Conservation (phyloP, 2,329 filamentous ascomycete genomes). For the Xylariaceae sp. region DNA sequence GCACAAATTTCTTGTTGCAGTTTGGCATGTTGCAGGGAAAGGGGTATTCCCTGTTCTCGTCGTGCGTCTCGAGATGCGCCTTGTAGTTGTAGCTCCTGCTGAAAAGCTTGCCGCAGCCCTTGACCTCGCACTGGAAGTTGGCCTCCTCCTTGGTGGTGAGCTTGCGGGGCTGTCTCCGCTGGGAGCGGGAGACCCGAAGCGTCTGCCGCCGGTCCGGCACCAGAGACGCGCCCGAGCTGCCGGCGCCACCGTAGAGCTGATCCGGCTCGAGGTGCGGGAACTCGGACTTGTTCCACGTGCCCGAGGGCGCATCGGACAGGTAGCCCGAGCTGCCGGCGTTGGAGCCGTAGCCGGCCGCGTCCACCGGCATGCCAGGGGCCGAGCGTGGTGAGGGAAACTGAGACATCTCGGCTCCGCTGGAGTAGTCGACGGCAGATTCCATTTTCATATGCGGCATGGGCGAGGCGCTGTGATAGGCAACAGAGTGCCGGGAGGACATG, state of each 20-base stretch:
- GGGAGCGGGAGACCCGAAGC: conserved; percentile 23
- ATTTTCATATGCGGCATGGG: conserved; percentile 32
- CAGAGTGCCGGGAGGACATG: conserved; percentile 22
- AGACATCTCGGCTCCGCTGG: conserved; percentile 27
- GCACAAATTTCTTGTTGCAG: conserved; percentile 70
- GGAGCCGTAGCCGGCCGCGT: conserved; percentile 19
- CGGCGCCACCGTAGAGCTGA: conserved; percentile 23
- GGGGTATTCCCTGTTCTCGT: conserved; percentile 63
- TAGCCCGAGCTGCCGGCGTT: conserved; percentile 27
- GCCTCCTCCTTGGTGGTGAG: conserved; percentile 61
- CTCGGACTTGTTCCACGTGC: conserved; percentile 32
- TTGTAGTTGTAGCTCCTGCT: conserved; percentile 81
- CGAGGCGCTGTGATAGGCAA: conserved; percentile 26
- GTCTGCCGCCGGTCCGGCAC: conserved; percentile 20
- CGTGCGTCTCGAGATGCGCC: conserved; percentile 78
- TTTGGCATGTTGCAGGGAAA: conserved; percentile 57
- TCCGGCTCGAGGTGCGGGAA: conserved; percentile 28
- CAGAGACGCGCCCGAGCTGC: conserved; percentile 15
- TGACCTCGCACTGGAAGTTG: conserved; percentile 60
- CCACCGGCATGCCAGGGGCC: conserved; percentile 26
- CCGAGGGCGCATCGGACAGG: conserved; percentile 28
- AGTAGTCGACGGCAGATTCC: conserved; percentile 29
- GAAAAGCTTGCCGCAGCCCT: conserved; percentile 70
- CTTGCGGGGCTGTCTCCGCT: conserved; percentile 35
- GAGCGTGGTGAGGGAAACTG: conserved; percentile 35